Percentiles rank a stretch among this genome's conserved stretches.
Evolutionary conservation across 1,284 basidiomycete species (phyloP).

Genomic region (Leucoagaricus sp.): DNA sequence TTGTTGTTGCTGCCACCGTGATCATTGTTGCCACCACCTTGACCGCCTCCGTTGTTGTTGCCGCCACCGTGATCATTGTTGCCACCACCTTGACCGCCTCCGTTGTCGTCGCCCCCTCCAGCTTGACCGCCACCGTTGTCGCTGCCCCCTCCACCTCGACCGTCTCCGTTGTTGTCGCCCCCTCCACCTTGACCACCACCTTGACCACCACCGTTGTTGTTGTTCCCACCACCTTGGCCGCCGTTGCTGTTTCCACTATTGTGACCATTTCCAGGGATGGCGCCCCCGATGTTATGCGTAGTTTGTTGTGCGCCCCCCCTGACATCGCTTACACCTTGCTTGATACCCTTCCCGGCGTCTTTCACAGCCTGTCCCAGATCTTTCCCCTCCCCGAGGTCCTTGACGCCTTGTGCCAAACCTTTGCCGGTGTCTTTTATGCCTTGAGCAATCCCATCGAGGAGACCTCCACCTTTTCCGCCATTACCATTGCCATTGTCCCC

Average conservation of each 20-base stretch:
- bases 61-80: neutral
- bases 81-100: neutral
- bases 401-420: too few relatives aligned
- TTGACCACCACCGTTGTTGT: neutral
- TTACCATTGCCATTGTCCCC: neutral
- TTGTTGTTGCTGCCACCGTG: neutral
- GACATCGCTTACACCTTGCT: too few relatives aligned
- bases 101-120: neutral
- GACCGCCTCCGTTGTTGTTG: neutral
- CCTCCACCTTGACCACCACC: neutral
- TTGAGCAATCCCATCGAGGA: too few relatives aligned
- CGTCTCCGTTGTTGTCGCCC: neutral
- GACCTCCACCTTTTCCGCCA: too few relatives aligned
- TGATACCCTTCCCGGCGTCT: too few relatives aligned
- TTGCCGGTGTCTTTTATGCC: too few relatives aligned
- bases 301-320: too few relatives aligned
- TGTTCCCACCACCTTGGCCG: neutral
- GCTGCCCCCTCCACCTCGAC: neutral
- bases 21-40: neutral
- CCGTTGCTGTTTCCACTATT: neutral
- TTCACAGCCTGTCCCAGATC: too few relatives aligned
- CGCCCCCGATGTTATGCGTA: too few relatives aligned
- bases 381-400: too few relatives aligned
- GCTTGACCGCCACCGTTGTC: neutral
- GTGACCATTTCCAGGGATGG: too few relatives aligned